Conservation (phyloP, 179 eudicot genomes). For the Camellia oleifera region DNA sequence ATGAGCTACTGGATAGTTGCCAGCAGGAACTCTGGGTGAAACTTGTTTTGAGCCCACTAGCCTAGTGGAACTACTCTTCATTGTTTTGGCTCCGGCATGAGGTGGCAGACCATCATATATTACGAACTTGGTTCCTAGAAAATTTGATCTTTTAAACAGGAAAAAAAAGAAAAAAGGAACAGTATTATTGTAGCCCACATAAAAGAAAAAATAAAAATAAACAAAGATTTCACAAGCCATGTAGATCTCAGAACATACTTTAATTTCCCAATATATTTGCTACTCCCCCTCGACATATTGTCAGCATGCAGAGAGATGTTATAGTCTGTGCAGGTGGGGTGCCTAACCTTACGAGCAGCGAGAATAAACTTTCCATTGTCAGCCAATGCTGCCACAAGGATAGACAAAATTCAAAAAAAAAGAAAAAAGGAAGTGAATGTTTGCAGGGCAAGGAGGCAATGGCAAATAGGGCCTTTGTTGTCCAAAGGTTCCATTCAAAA, state of each 20-base stretch:
- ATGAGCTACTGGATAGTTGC: slow-evolving; percentile 79
- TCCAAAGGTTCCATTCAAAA: neutral
- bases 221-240: neutral
- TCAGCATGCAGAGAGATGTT: slow-evolving; percentile 77
- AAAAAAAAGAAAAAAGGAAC: slow-evolving; percentile 11
- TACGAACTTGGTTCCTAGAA: slow-evolving; percentile 82
- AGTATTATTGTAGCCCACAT: neutral
- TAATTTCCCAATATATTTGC: slow-evolving; percentile 77
- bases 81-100: slow-evolving; percentile 50
- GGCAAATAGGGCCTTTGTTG: neutral
- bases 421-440: slow-evolving; percentile 4
- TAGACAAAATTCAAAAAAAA: neutral
- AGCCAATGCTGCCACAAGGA: slow-evolving; percentile 58
- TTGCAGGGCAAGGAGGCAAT: slow-evolving; percentile 13
- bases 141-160: slow-evolving; percentile 63
- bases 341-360: slow-evolving; percentile 78
- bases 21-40: slow-evolving; percentile 68
- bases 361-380: slow-evolving; percentile 96
- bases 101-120: slow-evolving; percentile 83
- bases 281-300: slow-evolving; percentile 70
- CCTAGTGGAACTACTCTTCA: slow-evolving; percentile 53
- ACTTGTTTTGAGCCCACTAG: slow-evolving; percentile 62
- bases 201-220: neutral
- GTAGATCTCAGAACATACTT: slow-evolving; percentile 42
- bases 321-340: slow-evolving; percentile 86